Evolutionary conservation across 805 yeast species (phyloP).

Genomic region (Kregervanrija fluxuum): DNA sequence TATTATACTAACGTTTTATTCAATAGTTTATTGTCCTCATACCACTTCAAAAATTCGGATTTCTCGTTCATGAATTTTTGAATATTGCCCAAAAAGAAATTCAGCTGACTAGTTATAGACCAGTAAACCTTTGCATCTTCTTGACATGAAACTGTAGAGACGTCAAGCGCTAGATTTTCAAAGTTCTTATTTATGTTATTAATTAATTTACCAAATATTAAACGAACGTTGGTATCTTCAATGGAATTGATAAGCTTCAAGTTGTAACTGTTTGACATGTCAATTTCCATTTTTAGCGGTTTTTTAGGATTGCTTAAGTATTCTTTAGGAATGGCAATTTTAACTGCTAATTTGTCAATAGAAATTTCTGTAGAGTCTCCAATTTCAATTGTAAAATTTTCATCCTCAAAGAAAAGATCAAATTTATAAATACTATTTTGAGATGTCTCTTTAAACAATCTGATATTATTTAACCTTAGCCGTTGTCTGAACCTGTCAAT

Average conservation of each 20-base stretch:
- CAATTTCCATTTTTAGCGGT: constrained; percentile 24
- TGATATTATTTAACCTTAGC: constrained; percentile 13
- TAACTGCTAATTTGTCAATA: constrained; percentile 22
- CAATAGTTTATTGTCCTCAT: constrained; percentile 12
- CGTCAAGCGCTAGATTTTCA: constrained; percentile 15
- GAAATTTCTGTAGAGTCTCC: constrained; percentile 22
- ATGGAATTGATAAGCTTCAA: constrained; percentile 22
- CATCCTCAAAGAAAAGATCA: constrained; percentile 19
- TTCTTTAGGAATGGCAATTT: constrained; percentile 26
- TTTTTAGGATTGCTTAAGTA: constrained; percentile 23
- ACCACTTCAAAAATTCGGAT: constrained; percentile 24
- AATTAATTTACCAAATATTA: constrained; percentile 27
- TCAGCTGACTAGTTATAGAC: constrained; percentile 27
- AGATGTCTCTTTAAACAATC: constrained; percentile 23
- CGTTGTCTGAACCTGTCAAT: constrained; percentile 23
- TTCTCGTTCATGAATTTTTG: constrained; percentile 26
- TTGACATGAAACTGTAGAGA: constrained; percentile 10
- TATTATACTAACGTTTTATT: constrained; percentile 3
- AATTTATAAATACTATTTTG: constrained; percentile 25
- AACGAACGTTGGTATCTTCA: constrained; percentile 21
- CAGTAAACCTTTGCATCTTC: constrained; percentile 4
- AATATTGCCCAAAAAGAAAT: constrained; percentile 25
- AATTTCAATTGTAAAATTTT: constrained; percentile 24
- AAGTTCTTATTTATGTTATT: constrained; percentile 26
- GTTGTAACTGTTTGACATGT: constrained; percentile 24